Base-by-base conservation (phyloP, 1,139 yeast genomes). In the Tardiomyces digboiensis region DNA sequence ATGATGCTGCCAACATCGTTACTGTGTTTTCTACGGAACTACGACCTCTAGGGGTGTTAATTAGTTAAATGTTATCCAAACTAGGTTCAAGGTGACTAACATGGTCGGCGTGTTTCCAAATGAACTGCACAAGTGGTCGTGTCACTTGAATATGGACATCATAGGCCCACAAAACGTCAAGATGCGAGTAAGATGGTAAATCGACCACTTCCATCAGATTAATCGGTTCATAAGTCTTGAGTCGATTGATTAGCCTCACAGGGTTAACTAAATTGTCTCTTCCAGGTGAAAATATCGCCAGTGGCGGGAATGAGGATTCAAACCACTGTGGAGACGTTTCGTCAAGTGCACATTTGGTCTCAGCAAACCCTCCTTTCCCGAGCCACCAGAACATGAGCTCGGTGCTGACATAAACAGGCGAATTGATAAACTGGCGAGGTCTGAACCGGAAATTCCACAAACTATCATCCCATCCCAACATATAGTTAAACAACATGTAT, bases 341-440 rank as follows among this genome's bases (percentile, higher is more conserved):
- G 3, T 76, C 75, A 46, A 84, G 74, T 21, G 76, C 75, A 3
- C 85, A 72, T 37, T 46, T 45, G 7, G 50, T 47, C 48, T 68
- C 74, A 36, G 74, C 75, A 56, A 76, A 74, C 1, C 80, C 81
- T 14, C 62, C 64, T 22, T 60, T 59, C 10, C 77, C 73, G 10
- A 81, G 67, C 97, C 97, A 91, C 96, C 97, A 91, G 43, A 75
- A 72, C 95, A 91, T 87, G 50, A 86, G 70, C 53, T 80, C 78
- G 2, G 87, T 72, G 21, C 93, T 82, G 10, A 87, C 83, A 59
- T 76, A 83, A 4, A 84, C 83, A 0, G 95, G 95, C n/a, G 93
- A 83, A 61, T 85, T 88, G 12, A 87, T 64, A 53, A 89, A 85
- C 65, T 84, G 89, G 41, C 88, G 69, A 49, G 76, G 76, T 58